Percentiles rank a stretch among this genome's conserved stretches.
These are phyloP conservation scores for Allantophomopsis lycopodina DNA, from an alignment of 2,329 filamentous ascomycete genomes.

Conservation along the genomic window DNA sequence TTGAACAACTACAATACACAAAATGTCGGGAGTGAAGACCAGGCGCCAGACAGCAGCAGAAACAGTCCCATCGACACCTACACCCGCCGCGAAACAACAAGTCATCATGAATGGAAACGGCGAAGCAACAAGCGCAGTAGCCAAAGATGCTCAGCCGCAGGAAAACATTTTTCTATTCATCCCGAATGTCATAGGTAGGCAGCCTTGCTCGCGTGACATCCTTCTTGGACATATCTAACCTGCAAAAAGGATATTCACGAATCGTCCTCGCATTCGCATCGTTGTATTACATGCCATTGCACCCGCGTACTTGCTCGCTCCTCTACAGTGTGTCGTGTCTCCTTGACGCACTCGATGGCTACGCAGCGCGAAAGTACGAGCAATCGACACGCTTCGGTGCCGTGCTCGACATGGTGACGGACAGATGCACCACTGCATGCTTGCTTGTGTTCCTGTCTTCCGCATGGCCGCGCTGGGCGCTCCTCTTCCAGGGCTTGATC, in stretches of 20 bases:
- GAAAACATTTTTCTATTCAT: slow-evolving; percentile 77
- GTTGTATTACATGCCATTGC: slow-evolving; percentile 97
- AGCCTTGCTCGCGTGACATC: background rate
- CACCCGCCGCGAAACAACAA: slow-evolving; percentile 10
- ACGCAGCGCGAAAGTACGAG: slow-evolving; percentile 74
- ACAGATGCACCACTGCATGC: slow-evolving; percentile 92
- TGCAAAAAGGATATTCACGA: slow-evolving; percentile 53
- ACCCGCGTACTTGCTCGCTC: slow-evolving; percentile 86
- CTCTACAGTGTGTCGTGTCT: slow-evolving; percentile 91
- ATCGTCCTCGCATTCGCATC: slow-evolving; percentile 77
- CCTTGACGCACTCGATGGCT: slow-evolving; percentile 87
- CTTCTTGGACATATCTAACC: background rate
- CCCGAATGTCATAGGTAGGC: slow-evolving; percentile 67
- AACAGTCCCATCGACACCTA: slow-evolving; percentile 14
- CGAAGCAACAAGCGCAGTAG: slow-evolving; percentile 19
- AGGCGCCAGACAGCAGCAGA: slow-evolving; percentile 16
- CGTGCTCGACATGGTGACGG: slow-evolving; percentile 97
- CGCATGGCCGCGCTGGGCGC: slow-evolving; percentile 86
- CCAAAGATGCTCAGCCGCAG: slow-evolving; percentile 22
- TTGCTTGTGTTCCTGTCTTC: slow-evolving; percentile 88
- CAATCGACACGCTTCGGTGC: slow-evolving; percentile 94
- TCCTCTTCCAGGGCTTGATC: slow-evolving; percentile 89
- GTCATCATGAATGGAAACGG: slow-evolving; percentile 30
- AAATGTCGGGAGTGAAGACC: slow-evolving; percentile 17
- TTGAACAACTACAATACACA: background rate